A percentile compares a stretch with the other conserved stretches of the same genome.
These are phyloP conservation scores for Suillus subluteus DNA, from an alignment of 768 basidiomycete genomes.

Conservation along the genomic window DNA sequence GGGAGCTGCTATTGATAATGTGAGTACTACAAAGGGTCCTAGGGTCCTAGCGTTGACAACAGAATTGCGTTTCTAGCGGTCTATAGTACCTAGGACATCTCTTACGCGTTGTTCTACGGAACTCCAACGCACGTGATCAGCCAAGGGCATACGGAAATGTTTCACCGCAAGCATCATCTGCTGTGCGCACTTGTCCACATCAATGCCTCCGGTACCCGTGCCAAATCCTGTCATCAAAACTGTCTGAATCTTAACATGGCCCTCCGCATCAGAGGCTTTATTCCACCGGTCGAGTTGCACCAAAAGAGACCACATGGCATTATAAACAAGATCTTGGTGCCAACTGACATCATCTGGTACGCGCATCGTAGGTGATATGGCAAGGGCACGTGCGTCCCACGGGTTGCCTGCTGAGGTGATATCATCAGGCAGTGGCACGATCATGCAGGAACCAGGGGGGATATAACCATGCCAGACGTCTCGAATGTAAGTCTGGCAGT, in stretches of 20 bases:
- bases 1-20: neutral
- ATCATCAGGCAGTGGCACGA: constrained; percentile 16
- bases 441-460: constrained; percentile 29
- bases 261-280: neutral
- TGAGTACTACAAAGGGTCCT: neutral
- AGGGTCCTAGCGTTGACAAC: neutral
- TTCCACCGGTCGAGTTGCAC: constrained; percentile 32
- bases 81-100: neutral
- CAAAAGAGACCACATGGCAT: constrained; percentile 36
- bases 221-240: constrained; percentile 14
- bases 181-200: constrained; percentile 9
- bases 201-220: constrained; percentile 10
- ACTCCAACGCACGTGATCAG: neutral
- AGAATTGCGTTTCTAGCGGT: neutral
- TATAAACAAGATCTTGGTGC: constrained; percentile 39
- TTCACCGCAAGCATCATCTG: constrained; percentile 14
- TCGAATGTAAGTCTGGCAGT: constrained; percentile 23
- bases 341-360: constrained; percentile 29
- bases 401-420: neutral
- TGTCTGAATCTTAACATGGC: neutral
- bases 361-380: constrained; percentile 39
- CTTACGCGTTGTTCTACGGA: neutral
- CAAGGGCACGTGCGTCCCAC: constrained; percentile 12
- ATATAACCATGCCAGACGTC: constrained; percentile 22
- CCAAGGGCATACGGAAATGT: constrained; percentile 7